phyloP scores from a whole-genome alignment of 2,329 filamentous ascomycete species.

The Penicillium frequentans region DNA sequence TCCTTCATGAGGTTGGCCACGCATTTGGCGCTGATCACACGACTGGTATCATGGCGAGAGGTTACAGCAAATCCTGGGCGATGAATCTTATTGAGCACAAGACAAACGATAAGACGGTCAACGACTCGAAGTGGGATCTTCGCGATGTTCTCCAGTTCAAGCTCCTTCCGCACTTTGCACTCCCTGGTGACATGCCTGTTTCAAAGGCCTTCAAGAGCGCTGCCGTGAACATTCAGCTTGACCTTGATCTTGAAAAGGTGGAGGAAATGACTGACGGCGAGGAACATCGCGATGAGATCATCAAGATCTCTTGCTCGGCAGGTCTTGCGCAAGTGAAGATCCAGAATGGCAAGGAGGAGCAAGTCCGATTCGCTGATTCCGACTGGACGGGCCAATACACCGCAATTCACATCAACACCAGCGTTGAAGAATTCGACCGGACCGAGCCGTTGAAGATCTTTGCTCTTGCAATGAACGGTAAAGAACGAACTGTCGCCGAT shows the following conservation, averaged over 20 bases:
- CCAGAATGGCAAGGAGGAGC: constrained; percentile 13
- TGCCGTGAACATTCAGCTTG: constrained; percentile 11
- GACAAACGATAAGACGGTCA: constrained; percentile 19
- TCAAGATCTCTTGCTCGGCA: constrained; percentile 5
- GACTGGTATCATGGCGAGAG: constrained; percentile 38
- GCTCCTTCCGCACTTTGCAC: constrained; percentile 21
- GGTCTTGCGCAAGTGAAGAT: constrained; percentile 8
- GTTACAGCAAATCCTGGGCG: constrained; percentile 46
- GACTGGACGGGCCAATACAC: not conserved
- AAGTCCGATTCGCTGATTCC: not conserved
- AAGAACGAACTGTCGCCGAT: constrained; percentile 30
- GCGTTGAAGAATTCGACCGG: constrained; percentile 28
- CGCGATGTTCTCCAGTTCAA: constrained; percentile 26
- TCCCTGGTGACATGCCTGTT: constrained; percentile 24
- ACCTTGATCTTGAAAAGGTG: not conserved
- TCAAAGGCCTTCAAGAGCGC: constrained; percentile 16
- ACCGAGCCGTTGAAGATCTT: constrained; percentile 31
- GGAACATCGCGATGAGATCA: not conserved
- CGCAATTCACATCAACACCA: not conserved
- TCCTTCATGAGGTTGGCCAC: constrained; percentile 39
- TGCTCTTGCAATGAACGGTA: constrained; percentile 45
- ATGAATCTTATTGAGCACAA: constrained; percentile 40
- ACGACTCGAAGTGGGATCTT: constrained; percentile 33
- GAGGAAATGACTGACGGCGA: not conserved
- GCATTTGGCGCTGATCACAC: constrained; percentile 37